phyloP scores from a whole-genome alignment of 768 basidiomycete genomes.

The Hemileccinum rubropunctum region DNA sequence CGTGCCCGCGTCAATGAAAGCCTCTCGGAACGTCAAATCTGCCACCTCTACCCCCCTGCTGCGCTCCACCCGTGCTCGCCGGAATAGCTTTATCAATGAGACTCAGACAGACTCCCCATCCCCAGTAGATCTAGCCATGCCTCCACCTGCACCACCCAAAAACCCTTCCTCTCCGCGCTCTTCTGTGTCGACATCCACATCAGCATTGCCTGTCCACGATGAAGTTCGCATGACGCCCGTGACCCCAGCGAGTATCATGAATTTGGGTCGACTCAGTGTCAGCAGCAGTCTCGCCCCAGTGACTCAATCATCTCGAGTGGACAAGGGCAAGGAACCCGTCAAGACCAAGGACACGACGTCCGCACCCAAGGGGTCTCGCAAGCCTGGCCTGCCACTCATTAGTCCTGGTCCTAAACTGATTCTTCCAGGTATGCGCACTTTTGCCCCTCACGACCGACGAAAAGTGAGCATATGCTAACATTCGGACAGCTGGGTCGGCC shows the following conservation, averaged over 20 bases:
- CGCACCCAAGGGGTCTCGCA: constrained; percentile 25
- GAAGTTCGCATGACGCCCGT: constrained; percentile 60
- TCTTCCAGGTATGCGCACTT: constrained; percentile 54
- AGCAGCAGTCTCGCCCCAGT: constrained; percentile 42
- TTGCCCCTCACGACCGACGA: not conserved
- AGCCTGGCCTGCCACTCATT: constrained; percentile 31
- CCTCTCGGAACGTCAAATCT: constrained; percentile 39
- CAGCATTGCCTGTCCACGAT: constrained; percentile 11
- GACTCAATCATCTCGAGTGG: constrained; percentile 14
- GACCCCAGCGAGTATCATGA: constrained; percentile 92
- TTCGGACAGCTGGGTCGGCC: constrained; percentile 31
- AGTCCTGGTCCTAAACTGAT: constrained; percentile 68
- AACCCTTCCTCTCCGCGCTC: constrained; percentile 16
- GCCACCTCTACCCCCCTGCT: constrained; percentile 60
- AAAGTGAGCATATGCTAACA: constrained; percentile 5
- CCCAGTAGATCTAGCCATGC: constrained; percentile 87
- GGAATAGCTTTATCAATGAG: constrained; percentile 41
- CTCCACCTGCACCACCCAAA: constrained; percentile 67
- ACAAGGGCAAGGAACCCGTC: constrained; percentile 30
- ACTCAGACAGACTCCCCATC: constrained; percentile 61
- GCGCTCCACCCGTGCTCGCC: constrained; percentile 42
- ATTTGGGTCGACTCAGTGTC: constrained; percentile 64
- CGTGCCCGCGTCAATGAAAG: constrained; percentile 20
- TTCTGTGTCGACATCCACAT: constrained; percentile 1
- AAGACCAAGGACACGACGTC: constrained; percentile 28